phyloP scores from a whole-genome alignment of 257 asterid species.

The Apocynum venetum region DNA sequence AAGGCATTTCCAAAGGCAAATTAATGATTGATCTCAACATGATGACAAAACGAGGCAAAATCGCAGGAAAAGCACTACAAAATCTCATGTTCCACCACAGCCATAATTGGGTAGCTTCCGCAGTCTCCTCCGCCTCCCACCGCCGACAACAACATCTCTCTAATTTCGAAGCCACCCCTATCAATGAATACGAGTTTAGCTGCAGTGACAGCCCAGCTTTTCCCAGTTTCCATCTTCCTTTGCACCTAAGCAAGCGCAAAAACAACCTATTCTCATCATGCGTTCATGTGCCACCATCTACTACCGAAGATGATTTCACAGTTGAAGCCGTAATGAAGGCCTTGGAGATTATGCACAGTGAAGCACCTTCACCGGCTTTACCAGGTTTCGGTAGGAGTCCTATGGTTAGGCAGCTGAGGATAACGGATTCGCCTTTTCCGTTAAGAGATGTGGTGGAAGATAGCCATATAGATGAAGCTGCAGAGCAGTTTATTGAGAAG shows the following conservation, averaged over 20 bases:
- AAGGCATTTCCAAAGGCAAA: constrained; percentile 68
- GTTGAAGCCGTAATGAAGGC: constrained; percentile 32
- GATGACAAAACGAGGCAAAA: constrained; percentile 72
- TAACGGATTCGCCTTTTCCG: constrained; percentile 37
- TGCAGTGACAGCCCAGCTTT: constrained; percentile 68
- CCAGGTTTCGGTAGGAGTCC: constrained; percentile 38
- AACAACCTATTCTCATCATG: constrained; percentile 6
- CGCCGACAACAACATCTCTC: constrained; percentile 21
- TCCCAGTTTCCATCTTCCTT: constrained; percentile 37
- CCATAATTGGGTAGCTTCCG: constrained; percentile 24
- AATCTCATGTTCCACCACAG: constrained; percentile 44
- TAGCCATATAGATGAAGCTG: constrained; percentile 25
- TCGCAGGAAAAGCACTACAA: constrained; percentile 71
- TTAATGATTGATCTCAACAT: constrained; percentile 52
- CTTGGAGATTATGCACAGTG: constrained; percentile 42
- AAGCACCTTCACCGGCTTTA: constrained; percentile 35
- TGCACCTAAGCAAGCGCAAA: constrained; percentile 37
- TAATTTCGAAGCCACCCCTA: background rate
- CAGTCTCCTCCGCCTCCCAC: constrained; percentile 24
- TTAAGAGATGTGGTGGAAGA: constrained; percentile 12
- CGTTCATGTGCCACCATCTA: constrained; percentile 22
- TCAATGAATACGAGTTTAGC: constrained; percentile 68
- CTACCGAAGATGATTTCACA: constrained; percentile 15
- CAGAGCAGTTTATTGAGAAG: constrained; percentile 27
- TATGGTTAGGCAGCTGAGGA: constrained; percentile 36